Conservation (phyloP, 106 monocot genomes). For the Apostasia ramifera region DNA sequence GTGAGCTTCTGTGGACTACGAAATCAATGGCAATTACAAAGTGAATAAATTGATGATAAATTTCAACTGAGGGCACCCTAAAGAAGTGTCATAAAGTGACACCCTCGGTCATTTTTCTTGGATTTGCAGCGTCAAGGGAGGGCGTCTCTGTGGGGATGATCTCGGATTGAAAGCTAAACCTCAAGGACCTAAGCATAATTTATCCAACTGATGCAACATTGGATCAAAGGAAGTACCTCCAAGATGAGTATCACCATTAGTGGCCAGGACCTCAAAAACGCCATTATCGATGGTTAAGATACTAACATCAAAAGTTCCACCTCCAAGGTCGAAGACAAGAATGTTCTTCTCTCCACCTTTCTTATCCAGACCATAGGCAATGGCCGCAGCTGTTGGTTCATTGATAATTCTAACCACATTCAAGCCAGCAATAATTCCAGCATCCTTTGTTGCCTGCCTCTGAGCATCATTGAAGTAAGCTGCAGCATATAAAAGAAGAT, state of each 20-base stretch:
- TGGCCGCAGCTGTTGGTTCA: constrained; percentile 15
- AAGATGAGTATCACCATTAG: constrained; percentile 66
- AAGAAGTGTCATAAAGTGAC: too few species aligned
- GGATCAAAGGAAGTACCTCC: constrained; percentile 29
- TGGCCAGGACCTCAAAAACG: constrained; percentile 60
- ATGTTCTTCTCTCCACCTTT: constrained; percentile 67
- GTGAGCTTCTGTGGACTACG: too few species aligned
- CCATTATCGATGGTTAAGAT: constrained; percentile 69
- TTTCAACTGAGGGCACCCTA: too few species aligned
- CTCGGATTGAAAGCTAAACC: too few species aligned
- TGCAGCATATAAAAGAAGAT: constrained; percentile 1
- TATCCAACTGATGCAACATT: too few species aligned
- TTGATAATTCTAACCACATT: constrained; percentile 14
- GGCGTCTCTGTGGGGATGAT: too few species aligned
- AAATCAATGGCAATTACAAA: too few species aligned
- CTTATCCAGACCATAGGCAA: constrained; percentile 15
- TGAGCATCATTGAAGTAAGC: constrained; percentile 21
- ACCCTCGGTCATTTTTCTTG: too few species aligned
- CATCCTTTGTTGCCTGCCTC: constrained; percentile 17
- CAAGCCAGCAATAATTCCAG: constrained; percentile 9
- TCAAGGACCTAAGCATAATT: too few species aligned
- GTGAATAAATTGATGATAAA: too few species aligned
- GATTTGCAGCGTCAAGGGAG: too few species aligned
- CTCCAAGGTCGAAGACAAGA: constrained; percentile 70
- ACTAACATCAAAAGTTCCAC: constrained; percentile 72